Percentiles rank a stretch among this genome's conserved stretches.
Evolutionary conservation across 176 grass and related monocot species (phyloP).

Genomic region (Metroxylon sagu): DNA sequence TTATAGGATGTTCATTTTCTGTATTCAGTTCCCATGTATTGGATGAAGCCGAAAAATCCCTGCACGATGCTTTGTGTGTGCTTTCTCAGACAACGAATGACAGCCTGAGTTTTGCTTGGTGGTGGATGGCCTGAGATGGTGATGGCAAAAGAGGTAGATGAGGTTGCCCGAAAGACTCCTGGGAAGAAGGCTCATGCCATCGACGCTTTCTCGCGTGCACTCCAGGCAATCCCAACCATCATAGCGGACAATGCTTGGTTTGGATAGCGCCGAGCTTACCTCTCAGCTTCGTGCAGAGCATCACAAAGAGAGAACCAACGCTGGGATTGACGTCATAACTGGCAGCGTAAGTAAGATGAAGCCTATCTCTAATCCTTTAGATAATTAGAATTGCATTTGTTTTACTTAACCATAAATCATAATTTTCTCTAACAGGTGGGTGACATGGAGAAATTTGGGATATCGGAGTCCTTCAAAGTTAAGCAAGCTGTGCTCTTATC

Average conservation of each 20-base stretch:
- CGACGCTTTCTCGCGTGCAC: slow-evolving; percentile 64
- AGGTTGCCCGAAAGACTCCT: slow-evolving; percentile 78
- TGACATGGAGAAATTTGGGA: slow-evolving; percentile 43
- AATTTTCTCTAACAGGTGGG: slow-evolving; percentile 22
- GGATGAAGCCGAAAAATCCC: slow-evolving; percentile 85
- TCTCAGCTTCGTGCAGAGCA: slow-evolving; percentile 98
- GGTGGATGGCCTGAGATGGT: slow-evolving; percentile 98
- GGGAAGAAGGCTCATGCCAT: slow-evolving; percentile 93
- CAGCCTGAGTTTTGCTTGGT: slow-evolving; percentile 66
- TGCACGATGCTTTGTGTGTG: slow-evolving; percentile 88
- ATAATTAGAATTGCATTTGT: neutral
- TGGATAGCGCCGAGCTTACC: slow-evolving; percentile 80
- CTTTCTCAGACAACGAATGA: slow-evolving; percentile 90
- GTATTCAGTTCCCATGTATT: slow-evolving; percentile 53
- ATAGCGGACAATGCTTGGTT: slow-evolving; percentile 81
- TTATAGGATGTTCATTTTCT: no score
- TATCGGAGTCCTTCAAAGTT: slow-evolving; percentile 50
- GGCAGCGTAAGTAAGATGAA: slow-evolving; percentile 43
- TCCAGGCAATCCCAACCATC: slow-evolving; percentile 86
- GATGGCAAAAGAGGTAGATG: slow-evolving; percentile 83
- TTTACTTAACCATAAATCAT: neutral
- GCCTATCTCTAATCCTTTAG: no score
- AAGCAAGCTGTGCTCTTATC: slow-evolving; percentile 52
- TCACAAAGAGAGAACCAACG: slow-evolving; percentile 55
- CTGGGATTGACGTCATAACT: slow-evolving; percentile 75